phyloP scores from a whole-genome alignment of 2,329 filamentous ascomycete species.

The Colletotrichum tabaci region DNA sequence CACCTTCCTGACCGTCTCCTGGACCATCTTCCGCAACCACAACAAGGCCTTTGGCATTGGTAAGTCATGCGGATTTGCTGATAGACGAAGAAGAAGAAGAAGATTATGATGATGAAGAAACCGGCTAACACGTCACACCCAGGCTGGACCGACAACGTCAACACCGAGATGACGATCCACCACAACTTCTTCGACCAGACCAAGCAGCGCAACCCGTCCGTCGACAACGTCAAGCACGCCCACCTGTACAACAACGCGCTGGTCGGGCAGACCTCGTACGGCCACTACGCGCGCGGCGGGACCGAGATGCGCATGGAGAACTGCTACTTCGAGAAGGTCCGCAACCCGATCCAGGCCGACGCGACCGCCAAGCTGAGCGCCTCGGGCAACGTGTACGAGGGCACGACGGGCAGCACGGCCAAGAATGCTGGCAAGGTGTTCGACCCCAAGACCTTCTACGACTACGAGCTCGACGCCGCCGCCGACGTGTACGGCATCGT shows the following conservation, averaged over 20 bases:
- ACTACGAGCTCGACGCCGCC: constrained; percentile 42
- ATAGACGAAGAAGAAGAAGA: no score
- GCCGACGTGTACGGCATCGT: constrained; percentile 46
- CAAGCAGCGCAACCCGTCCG: constrained; percentile 47
- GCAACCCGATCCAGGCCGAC: constrained; percentile 44
- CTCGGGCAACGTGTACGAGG: constrained; percentile 41
- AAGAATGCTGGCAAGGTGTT: constrained; percentile 40
- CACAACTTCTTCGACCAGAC: constrained; percentile 47
- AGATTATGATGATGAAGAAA: not conserved
- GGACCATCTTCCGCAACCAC: constrained; percentile 46
- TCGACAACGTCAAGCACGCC: constrained; percentile 46
- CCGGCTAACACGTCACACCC: not conserved
- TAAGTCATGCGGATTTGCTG: constrained; percentile 10
- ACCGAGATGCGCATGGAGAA: constrained; percentile 48
- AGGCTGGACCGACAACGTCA: constrained; percentile 48
- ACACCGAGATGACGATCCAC: constrained; percentile 46
- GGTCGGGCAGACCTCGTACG: constrained; percentile 45
- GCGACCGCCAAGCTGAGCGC: constrained; percentile 37
- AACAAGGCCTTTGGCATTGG: constrained; percentile 49
- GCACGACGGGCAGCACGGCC: constrained; percentile 34
- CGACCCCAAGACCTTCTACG: constrained; percentile 38
- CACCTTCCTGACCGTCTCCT: constrained; percentile 47
- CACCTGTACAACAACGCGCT: constrained; percentile 50
- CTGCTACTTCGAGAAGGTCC: constrained; percentile 46
- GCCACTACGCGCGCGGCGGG: constrained; percentile 46